phyloP scores from a whole-genome alignment of 1,284 basidiomycete species.

The Chondrostereum purpureum region DNA sequence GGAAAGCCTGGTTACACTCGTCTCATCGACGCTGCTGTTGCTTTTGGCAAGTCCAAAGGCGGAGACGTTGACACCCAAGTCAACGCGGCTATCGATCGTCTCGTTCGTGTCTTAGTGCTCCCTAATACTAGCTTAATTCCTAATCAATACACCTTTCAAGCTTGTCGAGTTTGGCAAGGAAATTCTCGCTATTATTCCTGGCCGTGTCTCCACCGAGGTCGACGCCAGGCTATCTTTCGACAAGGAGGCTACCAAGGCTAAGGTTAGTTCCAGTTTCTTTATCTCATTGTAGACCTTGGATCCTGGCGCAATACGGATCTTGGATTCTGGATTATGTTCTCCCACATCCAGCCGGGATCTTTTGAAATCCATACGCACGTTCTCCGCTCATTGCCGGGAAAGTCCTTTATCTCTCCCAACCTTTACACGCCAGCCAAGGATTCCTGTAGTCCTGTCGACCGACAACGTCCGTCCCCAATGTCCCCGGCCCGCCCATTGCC shows the following conservation, averaged over 20 bases:
- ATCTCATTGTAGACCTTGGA: not conserved
- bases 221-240: constrained; percentile 97
- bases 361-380: too few species aligned
- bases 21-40: constrained; percentile 80
- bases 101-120: constrained; percentile 44
- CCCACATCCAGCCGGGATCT: too few species aligned
- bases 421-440: too few species aligned
- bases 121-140: not conserved
- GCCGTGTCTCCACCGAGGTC: constrained; percentile 98
- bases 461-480: too few species aligned
- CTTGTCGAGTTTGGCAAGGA: constrained; percentile 96
- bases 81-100: constrained; percentile 79
- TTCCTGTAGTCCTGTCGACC: too few species aligned
- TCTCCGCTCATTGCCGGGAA: too few species aligned
- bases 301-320: not conserved
- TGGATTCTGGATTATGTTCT: not conserved
- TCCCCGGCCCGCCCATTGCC: too few species aligned
- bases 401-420: too few species aligned
- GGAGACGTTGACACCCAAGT: constrained; percentile 66
- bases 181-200: constrained; percentile 94
- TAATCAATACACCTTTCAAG: constrained; percentile 30
- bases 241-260: constrained; percentile 86
- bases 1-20: constrained; percentile 84
- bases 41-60: constrained; percentile 79
- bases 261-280: constrained; percentile 39